Evolutionary conservation across 1,139 yeast species (phyloP), one percentile per base, ranked within the genome.

Genomic region (Yamadazyma oceani): DNA sequence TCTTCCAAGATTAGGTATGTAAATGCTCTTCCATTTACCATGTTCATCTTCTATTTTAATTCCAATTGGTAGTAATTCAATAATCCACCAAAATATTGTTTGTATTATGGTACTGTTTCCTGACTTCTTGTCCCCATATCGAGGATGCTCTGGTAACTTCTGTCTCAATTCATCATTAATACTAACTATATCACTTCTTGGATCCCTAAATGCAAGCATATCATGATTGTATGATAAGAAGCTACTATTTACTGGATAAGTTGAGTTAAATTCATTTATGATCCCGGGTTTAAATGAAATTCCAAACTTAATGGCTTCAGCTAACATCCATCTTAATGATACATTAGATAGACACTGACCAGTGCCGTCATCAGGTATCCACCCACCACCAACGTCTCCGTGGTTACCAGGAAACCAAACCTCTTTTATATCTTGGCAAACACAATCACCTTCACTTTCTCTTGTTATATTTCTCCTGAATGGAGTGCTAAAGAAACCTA

Each of bases 381-480:
- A 83, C 3, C 86, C 86, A 2, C 87, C 86, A 2, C 87, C 86
- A 42, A 78, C 59, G 53, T 81, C 86, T 3, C 82, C 68, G 55
- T 81, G 87, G 50, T 77, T 78, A 1, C 87, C 87, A 0, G 84
- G 76, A 49, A 81, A 82, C 80, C 82, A 80, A 34, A 74, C 54
- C 50, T 79, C 84, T 6, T 72, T 48, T 15, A 76, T 48, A 50
- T 77, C 82, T 17, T 49, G 45, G 19, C 58, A 54, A n/a, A 26
- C 25, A 28, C 46, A 42, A 21, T 38, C 40, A 11, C 32, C 36
- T 17, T 31, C 34, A 13, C 36, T 10, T 21, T 40, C 40, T 33
- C 36, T 35, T 14, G 30, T 29, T 0, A 33, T 24, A 12, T 26
- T 31, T 29, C 45, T 39, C 2, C 46, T 42, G 6, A 42, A 34